These are phyloP conservation scores for Plasmodium fragile DNA, from an alignment of 169 alveolate species.

Conservation along the genomic window DNA sequence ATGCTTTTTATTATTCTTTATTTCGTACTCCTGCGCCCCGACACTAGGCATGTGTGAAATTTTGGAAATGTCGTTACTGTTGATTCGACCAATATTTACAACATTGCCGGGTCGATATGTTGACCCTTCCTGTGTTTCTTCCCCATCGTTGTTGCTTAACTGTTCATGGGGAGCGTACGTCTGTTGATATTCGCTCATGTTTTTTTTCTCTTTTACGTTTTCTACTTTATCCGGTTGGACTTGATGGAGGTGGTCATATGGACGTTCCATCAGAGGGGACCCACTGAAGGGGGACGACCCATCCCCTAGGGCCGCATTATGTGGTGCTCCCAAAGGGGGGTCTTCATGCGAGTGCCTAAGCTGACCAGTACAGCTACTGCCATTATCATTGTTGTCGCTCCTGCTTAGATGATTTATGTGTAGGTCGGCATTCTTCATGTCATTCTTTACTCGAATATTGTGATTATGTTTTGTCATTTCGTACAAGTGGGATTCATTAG, in stretches of 20 bases:
- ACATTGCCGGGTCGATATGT: neutral
- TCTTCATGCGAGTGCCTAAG: neutral
- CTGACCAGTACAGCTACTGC: neutral
- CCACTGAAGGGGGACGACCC: slow-evolving; percentile 4
- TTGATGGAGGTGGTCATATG: neutral
- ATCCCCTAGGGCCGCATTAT: neutral
- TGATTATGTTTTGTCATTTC: neutral
- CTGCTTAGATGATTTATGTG: neutral
- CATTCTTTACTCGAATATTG: neutral
- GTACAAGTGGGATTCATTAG: neutral
- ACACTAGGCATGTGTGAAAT: neutral
- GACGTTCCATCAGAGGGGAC: neutral
- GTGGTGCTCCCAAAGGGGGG: neutral
- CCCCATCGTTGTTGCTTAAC: neutral
- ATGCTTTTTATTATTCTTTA: slow-evolving; percentile 51
- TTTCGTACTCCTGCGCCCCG: slow-evolving; percentile 15
- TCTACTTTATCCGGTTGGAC: neutral
- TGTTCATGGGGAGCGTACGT: neutral
- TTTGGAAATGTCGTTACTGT: neutral
- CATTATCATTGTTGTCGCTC: neutral
- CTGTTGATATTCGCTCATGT: neutral
- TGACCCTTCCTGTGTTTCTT: neutral
- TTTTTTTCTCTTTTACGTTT: neutral
- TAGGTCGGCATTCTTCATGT: neutral
- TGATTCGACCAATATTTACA: neutral